Conservation (phyloP, 2,329 filamentous ascomycete genomes). For the Claviceps purpurea region DNA sequence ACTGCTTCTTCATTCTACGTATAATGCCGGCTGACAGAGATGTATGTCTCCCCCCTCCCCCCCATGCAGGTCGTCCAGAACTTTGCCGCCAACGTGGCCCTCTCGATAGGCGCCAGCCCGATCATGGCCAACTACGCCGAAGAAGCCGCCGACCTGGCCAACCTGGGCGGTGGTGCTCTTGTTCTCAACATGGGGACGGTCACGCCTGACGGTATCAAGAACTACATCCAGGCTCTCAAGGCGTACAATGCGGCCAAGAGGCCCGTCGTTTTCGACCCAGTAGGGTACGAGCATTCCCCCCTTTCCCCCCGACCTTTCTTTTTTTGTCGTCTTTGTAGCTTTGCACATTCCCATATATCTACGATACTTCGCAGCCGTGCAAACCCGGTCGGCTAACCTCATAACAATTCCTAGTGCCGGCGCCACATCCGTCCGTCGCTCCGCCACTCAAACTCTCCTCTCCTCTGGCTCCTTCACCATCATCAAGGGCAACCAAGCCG, state of each 20-base stretch:
- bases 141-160: slow-evolving; percentile 70
- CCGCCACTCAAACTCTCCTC: slow-evolving; percentile 59
- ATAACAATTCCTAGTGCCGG: slow-evolving; percentile 42
- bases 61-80: slow-evolving; percentile 61
- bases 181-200: slow-evolving; percentile 94
- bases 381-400: neutral
- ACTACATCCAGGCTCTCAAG: slow-evolving; percentile 58
- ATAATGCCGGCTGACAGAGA: neutral
- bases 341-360: neutral
- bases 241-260: slow-evolving; percentile 70
- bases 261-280: slow-evolving; percentile 76
- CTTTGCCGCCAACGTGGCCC: slow-evolving; percentile 80
- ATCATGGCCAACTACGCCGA: slow-evolving; percentile 87
- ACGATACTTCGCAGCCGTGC: neutral
- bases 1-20: too few relatives aligned
- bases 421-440: slow-evolving; percentile 60
- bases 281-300: slow-evolving; percentile 43
- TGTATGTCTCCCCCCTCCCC: neutral
- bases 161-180: slow-evolving; percentile 62
- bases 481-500: slow-evolving; percentile 89
- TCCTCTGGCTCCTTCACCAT: slow-evolving; percentile 65
- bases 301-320: neutral
- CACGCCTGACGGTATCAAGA: slow-evolving; percentile 57
- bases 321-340: too few relatives aligned
- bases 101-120: slow-evolving; percentile 73